Evolutionary conservation across 345 rosid species (phyloP).

Genomic region (Cochlearia excelsa): DNA sequence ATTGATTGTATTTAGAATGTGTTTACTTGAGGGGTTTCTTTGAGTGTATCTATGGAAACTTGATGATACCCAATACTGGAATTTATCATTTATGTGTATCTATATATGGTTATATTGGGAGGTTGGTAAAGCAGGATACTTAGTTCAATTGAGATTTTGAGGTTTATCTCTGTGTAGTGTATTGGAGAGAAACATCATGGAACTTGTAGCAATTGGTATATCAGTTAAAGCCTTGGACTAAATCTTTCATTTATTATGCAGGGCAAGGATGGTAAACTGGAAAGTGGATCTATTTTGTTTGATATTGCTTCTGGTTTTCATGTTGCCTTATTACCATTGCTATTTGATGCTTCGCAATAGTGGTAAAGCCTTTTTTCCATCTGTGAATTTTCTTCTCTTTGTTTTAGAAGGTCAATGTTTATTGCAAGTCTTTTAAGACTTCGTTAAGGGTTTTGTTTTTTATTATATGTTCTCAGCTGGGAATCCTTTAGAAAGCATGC

Average conservation of each 20-base stretch:
- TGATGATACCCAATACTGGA: too few species aligned
- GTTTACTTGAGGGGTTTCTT: too few species aligned
- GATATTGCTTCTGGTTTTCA: constrained; percentile 76
- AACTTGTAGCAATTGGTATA: background rate
- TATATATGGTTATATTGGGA: too few species aligned
- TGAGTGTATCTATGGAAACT: too few species aligned
- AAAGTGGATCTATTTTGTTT: constrained; percentile 83
- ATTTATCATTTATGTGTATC: too few species aligned
- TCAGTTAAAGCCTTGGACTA: background rate
- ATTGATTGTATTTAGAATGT: too few species aligned
- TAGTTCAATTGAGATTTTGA: background rate
- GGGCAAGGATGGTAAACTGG: constrained; percentile 95
- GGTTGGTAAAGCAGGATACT: too few species aligned
- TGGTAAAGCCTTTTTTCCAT: constrained; percentile 42
- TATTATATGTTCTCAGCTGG: too few species aligned
- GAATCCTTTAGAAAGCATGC: background rate
- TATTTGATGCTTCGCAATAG: constrained; percentile 86
- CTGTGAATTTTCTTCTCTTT: background rate
- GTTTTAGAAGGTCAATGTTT: background rate
- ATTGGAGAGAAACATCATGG: background rate
- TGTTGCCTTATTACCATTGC: constrained; percentile 92
- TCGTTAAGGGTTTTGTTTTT: background rate
- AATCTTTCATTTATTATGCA: constrained; percentile 24
- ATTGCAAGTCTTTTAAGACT: constrained; percentile 1
- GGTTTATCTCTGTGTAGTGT: background rate